phyloP scores from a whole-genome alignment of 768 basidiomycete species.

The Mycena rebaudengoi region DNA sequence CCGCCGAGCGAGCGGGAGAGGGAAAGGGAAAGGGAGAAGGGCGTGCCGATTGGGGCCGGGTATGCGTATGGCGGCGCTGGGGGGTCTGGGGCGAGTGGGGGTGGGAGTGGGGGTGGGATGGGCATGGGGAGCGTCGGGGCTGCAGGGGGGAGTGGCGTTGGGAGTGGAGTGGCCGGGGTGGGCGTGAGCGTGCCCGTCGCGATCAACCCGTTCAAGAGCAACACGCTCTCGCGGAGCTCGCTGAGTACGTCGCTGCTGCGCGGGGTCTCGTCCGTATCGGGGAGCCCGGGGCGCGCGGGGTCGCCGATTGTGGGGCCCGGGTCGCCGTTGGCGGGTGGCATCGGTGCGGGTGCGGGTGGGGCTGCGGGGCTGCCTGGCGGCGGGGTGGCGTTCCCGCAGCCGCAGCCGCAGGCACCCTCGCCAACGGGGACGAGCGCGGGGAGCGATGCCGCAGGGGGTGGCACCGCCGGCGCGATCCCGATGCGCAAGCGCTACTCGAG shows the following conservation, averaged over 20 bases:
- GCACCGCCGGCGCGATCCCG: constrained; percentile 25
- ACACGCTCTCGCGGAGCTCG: constrained; percentile 32
- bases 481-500: constrained; percentile 76
- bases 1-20: constrained; percentile 22
- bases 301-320: background rate
- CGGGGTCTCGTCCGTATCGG: background rate
- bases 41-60: constrained; percentile 19
- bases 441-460: constrained; percentile 12
- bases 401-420: background rate
- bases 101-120: background rate
- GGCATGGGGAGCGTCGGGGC: background rate
- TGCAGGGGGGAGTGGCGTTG: background rate
- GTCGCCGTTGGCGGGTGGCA: background rate
- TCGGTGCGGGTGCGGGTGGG: too few species aligned
- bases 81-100: background rate
- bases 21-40: constrained; percentile 26
- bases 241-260: constrained; percentile 22
- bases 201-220: constrained; percentile 40
- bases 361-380: too few species aligned
- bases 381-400: constrained; percentile 20
- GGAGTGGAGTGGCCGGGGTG: background rate
- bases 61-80: background rate
- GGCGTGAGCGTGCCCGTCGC: constrained; percentile 10
- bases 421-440: constrained; percentile 1
- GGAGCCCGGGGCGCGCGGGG: constrained; percentile 17